phyloP scores from a whole-genome alignment of 2,329 filamentous ascomycete species.

The Zymoseptoria passerinii region DNA sequence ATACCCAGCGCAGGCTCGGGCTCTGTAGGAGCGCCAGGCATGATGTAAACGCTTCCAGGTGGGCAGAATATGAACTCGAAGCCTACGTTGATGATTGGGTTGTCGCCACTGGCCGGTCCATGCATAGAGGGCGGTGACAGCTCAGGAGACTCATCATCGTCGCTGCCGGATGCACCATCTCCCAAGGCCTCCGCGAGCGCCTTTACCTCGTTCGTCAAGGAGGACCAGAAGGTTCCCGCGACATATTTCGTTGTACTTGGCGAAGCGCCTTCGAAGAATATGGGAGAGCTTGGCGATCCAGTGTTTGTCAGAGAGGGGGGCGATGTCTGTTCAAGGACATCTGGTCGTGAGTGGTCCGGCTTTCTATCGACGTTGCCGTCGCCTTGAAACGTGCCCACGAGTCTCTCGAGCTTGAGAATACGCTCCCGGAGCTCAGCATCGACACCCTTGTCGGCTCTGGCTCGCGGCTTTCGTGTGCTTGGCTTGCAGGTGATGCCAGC shows the following conservation, averaged over 20 bases:
- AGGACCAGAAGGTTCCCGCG: slow-evolving; percentile 26
- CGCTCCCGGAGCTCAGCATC: slow-evolving; percentile 17
- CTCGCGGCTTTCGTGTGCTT: slow-evolving; percentile 15
- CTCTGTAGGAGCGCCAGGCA: slow-evolving; percentile 25
- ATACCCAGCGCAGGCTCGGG: slow-evolving; percentile 12
- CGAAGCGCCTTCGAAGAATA: slow-evolving; percentile 6
- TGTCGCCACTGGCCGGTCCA: not conserved
- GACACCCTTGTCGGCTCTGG: slow-evolving; percentile 15
- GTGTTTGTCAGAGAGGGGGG: not conserved
- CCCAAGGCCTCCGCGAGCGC: slow-evolving; percentile 27
- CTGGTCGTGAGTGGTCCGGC: not conserved
- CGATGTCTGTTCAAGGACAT: not conserved
- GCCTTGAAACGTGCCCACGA: slow-evolving; percentile 17
- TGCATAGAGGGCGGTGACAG: slow-evolving; percentile 8
- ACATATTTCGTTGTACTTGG: slow-evolving; percentile 23
- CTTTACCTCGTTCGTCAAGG: slow-evolving; percentile 26
- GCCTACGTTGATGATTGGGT: slow-evolving; percentile 6
- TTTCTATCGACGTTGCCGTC: slow-evolving; percentile 7
- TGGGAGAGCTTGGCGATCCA: slow-evolving; percentile 1
- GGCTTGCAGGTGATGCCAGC: slow-evolving; percentile 9
- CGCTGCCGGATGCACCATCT: slow-evolving; percentile 15
- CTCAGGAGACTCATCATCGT: slow-evolving; percentile 16
- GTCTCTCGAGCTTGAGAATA: slow-evolving; percentile 18
- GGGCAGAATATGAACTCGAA: slow-evolving; percentile 28
- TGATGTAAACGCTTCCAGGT: slow-evolving; percentile 24